A percentile compares a stretch with the other conserved stretches of the same genome.
These are phyloP conservation scores for Aegilops umbellulata DNA, from an alignment of 176 grass and related monocot genomes.

Conservation along the genomic window DNA sequence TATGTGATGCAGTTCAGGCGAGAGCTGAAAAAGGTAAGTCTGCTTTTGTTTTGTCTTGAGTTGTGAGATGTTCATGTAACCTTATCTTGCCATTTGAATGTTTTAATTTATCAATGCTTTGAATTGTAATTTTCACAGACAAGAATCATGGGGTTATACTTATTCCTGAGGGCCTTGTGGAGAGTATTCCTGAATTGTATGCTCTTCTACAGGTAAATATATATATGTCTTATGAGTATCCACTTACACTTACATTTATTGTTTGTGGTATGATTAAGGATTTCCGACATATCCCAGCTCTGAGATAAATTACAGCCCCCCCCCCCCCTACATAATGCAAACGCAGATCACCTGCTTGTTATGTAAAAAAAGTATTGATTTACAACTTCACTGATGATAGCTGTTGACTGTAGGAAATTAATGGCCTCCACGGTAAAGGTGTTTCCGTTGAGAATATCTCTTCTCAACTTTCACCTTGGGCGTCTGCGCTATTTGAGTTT, in stretches of 20 bases:
- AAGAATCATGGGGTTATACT: conserved; percentile 92
- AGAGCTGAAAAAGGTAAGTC: conserved; percentile 72
- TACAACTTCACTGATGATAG: conserved; percentile 18
- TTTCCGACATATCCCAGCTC: not conserved
- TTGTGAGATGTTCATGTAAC: conserved; percentile 3
- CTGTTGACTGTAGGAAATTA: conserved; percentile 75
- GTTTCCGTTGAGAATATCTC: conserved; percentile 88
- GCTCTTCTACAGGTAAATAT: conserved; percentile 85
- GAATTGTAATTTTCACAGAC: conserved; percentile 40
- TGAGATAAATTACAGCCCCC: not conserved
- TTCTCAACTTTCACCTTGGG: conserved; percentile 98
- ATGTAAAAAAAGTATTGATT: not conserved
- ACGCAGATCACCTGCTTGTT: not conserved
- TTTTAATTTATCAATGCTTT: not conserved
- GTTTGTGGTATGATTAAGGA: not conserved
- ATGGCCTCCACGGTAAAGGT: conserved; percentile 80
- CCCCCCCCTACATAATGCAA: not conserved
- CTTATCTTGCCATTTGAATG: conserved; percentile 10
- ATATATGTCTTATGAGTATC: not conserved
- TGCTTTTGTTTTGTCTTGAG: not conserved
- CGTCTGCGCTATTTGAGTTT: conserved; percentile 97
- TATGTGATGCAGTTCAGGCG: conserved; percentile 90
- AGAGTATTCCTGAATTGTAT: conserved; percentile 97
- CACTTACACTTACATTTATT: not conserved
- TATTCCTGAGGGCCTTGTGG: conserved; percentile 98